Conservation (phyloP, 192 early-diverging fungal genomes). For the Entomortierella beljakovae region DNA sequence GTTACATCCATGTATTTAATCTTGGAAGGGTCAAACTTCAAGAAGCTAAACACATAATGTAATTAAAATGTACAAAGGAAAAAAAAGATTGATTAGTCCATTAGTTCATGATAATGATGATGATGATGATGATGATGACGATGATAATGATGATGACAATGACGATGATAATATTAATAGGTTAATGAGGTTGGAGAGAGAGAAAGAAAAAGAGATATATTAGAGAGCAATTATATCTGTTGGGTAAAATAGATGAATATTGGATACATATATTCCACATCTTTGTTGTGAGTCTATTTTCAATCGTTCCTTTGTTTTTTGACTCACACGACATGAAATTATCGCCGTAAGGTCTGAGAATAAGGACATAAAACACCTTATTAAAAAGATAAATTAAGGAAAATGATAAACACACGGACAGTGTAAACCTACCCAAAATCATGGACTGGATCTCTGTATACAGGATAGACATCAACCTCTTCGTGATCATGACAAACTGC, state of each 20-base stretch:
- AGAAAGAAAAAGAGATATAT: too few species aligned
- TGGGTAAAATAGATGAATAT: too few species aligned
- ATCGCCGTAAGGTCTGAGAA: not conserved
- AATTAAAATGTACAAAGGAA: not conserved
- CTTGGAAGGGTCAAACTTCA: constrained; percentile 76
- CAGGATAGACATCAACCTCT: constrained; percentile 77
- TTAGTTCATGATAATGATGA: too few species aligned
- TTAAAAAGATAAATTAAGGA: not conserved
- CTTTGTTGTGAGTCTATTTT: too few species aligned
- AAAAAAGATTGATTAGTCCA: not conserved
- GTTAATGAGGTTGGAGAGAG: too few species aligned
- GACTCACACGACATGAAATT: not conserved
- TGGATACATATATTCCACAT: too few species aligned
- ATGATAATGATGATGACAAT: too few species aligned
- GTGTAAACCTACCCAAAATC: constrained; percentile 73
- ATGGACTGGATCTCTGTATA: constrained; percentile 81
- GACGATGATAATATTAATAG: too few species aligned
- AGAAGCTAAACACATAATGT: constrained; percentile 7
- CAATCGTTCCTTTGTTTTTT: not conserved
- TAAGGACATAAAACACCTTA: not conserved
- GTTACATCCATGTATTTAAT: constrained; percentile 79
- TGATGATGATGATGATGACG: too few species aligned
- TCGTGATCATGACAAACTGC: constrained; percentile 86
- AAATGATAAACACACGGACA: not conserved
- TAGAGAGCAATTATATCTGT: too few species aligned